Base-by-base conservation (phyloP, 129 eudicot genomes). In the Pseudognaphalium luteoalbum region DNA sequence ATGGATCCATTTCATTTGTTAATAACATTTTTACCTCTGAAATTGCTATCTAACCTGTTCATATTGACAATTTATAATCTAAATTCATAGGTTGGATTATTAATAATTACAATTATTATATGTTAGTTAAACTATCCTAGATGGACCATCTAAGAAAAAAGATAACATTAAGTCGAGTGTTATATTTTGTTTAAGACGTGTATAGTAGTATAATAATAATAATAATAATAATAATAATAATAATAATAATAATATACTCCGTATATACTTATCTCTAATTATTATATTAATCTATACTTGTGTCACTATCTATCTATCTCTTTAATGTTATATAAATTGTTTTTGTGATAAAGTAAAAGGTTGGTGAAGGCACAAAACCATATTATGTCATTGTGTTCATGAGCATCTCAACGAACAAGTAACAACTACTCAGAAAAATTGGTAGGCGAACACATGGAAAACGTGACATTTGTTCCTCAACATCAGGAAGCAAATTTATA, bases 331-430 rank as follows among this genome's bases (percentile, higher is more conserved):
- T 22, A n/a, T 28, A 60, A 16, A 54, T n/a, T 61, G 61, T 68
- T 22, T 30, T 51, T 67, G 42, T 33, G 64, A 25, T 42, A 54
- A 50, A 74, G 71, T 74, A 64, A 17, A 68, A 70, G 39, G 76
- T 75, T 75, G 59, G 71, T 47, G 72, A 64, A 30, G 33, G 34
- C 25, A 52, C 33, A 74, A 62, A 63, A 16, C 17, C 1, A 25
- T 25, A 28, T 61, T 61, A 54, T 56, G 56, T 37, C 66, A 51
- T 62, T 56, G 51, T 72, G 66, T 34, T 66, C 39, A 21, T 16
- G 25, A 76, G 80, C 80, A 76, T 76, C 80, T 33, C 72, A 60
- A 78, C 76, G 0, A 69, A 39, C 58, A 39, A 39, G 44, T 8
- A 37, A 58, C 64, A 37, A 58, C 64, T 71, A 39, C 68, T 41